phyloP scores from a whole-genome alignment of 345 rosid genomes.

The Luvunga scandens region DNA sequence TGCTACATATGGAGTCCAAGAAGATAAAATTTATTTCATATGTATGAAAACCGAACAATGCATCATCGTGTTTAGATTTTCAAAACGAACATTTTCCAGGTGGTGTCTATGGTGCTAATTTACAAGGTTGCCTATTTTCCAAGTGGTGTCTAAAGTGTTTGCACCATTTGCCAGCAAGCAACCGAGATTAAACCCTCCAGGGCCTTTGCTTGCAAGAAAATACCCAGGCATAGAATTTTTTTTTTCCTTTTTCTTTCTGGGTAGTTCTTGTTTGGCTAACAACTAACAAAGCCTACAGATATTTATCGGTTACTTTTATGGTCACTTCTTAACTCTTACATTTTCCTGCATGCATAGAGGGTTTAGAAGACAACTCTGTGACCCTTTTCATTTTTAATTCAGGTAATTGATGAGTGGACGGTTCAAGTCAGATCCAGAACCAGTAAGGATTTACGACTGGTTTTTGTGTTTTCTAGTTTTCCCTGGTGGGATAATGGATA shows the following conservation, averaged over 20 bases:
- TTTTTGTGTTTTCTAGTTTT: neutral
- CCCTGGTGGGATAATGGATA: neutral
- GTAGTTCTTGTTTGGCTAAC: conserved; percentile 12
- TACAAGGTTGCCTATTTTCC: conserved; percentile 51
- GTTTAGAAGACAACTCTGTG: conserved; percentile 6
- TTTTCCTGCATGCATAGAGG: neutral
- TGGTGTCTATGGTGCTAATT: neutral
- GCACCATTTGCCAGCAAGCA: conserved; percentile 61
- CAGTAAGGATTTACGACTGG: conserved; percentile 33
- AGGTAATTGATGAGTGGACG: conserved; percentile 90
- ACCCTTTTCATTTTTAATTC: conserved; percentile 17
- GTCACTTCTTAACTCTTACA: neutral
- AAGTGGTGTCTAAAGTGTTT: conserved; percentile 32
- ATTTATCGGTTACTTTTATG: neutral
- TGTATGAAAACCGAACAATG: neutral
- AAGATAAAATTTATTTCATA: neutral
- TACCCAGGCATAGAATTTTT: conserved; percentile 10
- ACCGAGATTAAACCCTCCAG: conserved; percentile 32
- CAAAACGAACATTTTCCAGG: neutral
- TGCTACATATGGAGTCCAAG: neutral
- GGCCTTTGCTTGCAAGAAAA: conserved; percentile 14
- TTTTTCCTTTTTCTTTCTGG: conserved; percentile 5
- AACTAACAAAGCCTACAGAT: conserved; percentile 16
- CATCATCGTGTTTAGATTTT: neutral
- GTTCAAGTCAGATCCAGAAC: conserved; percentile 67